Evolutionary conservation across 2,329 filamentous ascomycete genomes (phyloP).

Genomic region (Nigrospora oryzae): DNA sequence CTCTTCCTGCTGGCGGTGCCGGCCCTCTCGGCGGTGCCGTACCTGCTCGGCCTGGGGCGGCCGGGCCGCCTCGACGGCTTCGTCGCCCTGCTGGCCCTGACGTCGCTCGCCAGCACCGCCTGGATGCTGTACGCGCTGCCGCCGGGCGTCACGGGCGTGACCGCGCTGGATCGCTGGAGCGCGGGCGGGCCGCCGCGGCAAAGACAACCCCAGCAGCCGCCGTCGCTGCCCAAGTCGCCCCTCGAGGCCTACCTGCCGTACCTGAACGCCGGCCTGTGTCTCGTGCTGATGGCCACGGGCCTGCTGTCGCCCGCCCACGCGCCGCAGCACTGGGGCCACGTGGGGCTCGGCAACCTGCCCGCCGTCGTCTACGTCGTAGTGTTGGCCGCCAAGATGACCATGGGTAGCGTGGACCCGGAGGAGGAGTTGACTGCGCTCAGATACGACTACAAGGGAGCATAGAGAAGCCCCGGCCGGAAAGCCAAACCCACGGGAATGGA

Average conservation of each 20-base stretch:
- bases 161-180: constrained; percentile 7
- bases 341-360: constrained; percentile 42
- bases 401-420: constrained; percentile 62
- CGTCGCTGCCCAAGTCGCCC: constrained; percentile 26
- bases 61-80: constrained; percentile 23
- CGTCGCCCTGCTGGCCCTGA: constrained; percentile 48
- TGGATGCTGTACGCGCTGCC: constrained; percentile 52
- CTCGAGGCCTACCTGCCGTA: constrained; percentile 51
- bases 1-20: constrained; percentile 53
- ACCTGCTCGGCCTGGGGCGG: constrained; percentile 38
- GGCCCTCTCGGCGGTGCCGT: constrained; percentile 44
- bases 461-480: background rate
- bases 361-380: constrained; percentile 52
- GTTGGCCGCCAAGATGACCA: constrained; percentile 53
- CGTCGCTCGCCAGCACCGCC: constrained; percentile 53
- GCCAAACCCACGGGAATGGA: no score
- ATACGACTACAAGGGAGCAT: constrained; percentile 63
- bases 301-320: constrained; percentile 20
- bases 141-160: constrained; percentile 44
- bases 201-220: background rate
- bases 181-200: background rate
- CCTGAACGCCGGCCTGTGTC: constrained; percentile 50
- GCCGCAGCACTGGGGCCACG: constrained; percentile 17
- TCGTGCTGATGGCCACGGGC: constrained; percentile 39
- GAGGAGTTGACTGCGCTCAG: constrained; percentile 51